Percentiles rank a stretch among this genome's conserved stretches.
Evolutionary conservation across 495 filamentous ascomycete genomes (phyloP).

Genomic region (Aspergillus hancockii): DNA sequence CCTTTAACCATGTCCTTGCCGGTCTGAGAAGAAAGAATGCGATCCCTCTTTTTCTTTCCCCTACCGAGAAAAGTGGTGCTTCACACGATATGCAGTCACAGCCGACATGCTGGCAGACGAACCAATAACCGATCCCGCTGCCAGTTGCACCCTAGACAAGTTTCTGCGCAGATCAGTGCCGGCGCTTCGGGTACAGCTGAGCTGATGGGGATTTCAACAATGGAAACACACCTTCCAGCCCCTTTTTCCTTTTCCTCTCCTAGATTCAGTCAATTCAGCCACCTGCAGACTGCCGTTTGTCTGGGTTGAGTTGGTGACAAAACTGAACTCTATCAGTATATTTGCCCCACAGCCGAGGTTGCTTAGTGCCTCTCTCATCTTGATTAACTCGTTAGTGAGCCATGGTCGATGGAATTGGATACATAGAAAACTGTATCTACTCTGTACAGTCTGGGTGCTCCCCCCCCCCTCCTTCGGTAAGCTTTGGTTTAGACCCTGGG

Average conservation of each 20-base stretch:
- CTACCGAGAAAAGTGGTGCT: neutral
- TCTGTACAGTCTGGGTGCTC: neutral
- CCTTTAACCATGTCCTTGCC: neutral
- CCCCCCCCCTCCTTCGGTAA: neutral
- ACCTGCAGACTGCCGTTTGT: conserved; percentile 6
- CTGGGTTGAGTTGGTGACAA: conserved; percentile 2
- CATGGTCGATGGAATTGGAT: conserved; percentile 5
- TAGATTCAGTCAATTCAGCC: conserved; percentile 3
- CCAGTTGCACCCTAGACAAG: conserved; percentile 1
- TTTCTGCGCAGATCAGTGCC: conserved; percentile 2
- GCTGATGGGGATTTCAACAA: neutral
- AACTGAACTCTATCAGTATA: conserved; percentile 11
- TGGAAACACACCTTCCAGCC: neutral
- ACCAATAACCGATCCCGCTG: neutral
- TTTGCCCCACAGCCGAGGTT: conserved; percentile 2
- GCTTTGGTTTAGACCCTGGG: neutral
- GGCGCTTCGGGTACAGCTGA: neutral
- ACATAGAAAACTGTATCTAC: conserved; percentile 5
- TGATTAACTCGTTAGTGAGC: neutral
- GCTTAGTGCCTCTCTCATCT: conserved; percentile 11
- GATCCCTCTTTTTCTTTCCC: neutral
- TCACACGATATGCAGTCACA: neutral
- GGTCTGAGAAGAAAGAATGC: neutral
- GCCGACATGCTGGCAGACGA: neutral
- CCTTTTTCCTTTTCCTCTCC: conserved; percentile 3